Evolutionary conservation across 2,329 filamentous ascomycete species (phyloP), one percentile per base, ranked within the genome.

Genomic region (Periglandula ipomoeae): DNA sequence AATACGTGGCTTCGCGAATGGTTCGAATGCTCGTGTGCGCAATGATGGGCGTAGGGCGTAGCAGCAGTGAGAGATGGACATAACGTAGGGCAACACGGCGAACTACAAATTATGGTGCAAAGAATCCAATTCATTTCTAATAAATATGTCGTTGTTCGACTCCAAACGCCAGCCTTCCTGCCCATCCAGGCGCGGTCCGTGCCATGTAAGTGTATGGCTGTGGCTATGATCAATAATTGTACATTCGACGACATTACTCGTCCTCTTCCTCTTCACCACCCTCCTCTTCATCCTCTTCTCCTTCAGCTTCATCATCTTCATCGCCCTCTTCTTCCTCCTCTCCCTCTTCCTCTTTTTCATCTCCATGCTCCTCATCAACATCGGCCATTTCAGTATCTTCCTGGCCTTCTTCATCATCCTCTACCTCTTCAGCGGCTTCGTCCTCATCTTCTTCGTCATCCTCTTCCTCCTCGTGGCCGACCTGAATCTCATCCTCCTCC

Each of bases 361-460:
- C 52, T 4, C 49, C 47, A 1, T 30, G 46, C 5, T 44, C 50
- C 19, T 44, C 55, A 1, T 49, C 56, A 1, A 35, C 50, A 7
- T 53, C 54, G n/a, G 47, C 52, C 10, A 49, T 50, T 23, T 53
- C 52, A 7, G 43, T 51, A 27, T 52, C 52, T 34, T 45, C 58
- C 8, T 58, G 52, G 23, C 60, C 59, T 4, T 66, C 59, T 2
- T 54, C 59, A 2, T 54, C 56, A 4, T 55, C 55, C 2, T 47
- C 54, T 4, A 57, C 56, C 5, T 57, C 58, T 4, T 50, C 56
- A 6, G 44, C 55, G 4, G 47, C 52, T 1, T 47, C 55, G n/a
- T 51, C 2, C 52, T 26, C 56, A 1, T 53, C 55, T 9, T 53
- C 55, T 1, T 50, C 54, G 6, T 54, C 47, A 2, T 52, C 53